Evolutionary conservation across 768 basidiomycete species (phyloP).

Genomic region (Lactifluus subvellereus): DNA sequence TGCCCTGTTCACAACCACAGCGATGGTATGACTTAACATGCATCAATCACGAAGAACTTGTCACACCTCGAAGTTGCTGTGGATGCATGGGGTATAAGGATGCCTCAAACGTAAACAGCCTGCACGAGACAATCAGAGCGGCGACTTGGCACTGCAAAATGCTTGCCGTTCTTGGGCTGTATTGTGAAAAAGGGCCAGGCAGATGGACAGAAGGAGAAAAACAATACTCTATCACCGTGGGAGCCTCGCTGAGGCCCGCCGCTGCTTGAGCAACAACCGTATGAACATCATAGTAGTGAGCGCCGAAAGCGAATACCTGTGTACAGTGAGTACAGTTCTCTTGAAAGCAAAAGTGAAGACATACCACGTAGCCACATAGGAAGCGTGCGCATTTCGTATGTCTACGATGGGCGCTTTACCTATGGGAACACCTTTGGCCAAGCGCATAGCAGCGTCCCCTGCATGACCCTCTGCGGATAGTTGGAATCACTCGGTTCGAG

Average conservation of each 20-base stretch:
- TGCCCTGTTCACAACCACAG: not conserved
- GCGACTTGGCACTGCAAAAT: not conserved
- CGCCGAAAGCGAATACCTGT: constrained; percentile 84
- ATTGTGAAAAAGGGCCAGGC: too few species aligned
- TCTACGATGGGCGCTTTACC: constrained; percentile 81
- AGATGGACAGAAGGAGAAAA: not conserved
- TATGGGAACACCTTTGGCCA: constrained; percentile 73
- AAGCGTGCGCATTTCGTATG: constrained; percentile 87
- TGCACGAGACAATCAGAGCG: not conserved
- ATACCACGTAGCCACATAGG: constrained; percentile 94
- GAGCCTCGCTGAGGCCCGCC: constrained; percentile 42
- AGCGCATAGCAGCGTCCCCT: constrained; percentile 55
- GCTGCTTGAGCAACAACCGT: constrained; percentile 56
- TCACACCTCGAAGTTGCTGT: not conserved
- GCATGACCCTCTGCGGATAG: constrained; percentile 70
- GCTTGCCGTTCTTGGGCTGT: not conserved
- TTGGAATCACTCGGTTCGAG: not conserved
- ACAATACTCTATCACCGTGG: constrained; percentile 41
- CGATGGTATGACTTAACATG: not conserved
- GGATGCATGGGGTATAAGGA: not conserved
- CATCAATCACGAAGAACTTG: not conserved
- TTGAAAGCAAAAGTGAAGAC: constrained; percentile 18
- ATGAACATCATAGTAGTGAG: constrained; percentile 82
- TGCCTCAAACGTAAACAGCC: not conserved
- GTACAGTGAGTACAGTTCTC: not conserved